Evolutionary conservation across 208 protist species (phyloP), one percentile per base, ranked within the genome.

Genomic region (Novymonas esmeraldas): DNA sequence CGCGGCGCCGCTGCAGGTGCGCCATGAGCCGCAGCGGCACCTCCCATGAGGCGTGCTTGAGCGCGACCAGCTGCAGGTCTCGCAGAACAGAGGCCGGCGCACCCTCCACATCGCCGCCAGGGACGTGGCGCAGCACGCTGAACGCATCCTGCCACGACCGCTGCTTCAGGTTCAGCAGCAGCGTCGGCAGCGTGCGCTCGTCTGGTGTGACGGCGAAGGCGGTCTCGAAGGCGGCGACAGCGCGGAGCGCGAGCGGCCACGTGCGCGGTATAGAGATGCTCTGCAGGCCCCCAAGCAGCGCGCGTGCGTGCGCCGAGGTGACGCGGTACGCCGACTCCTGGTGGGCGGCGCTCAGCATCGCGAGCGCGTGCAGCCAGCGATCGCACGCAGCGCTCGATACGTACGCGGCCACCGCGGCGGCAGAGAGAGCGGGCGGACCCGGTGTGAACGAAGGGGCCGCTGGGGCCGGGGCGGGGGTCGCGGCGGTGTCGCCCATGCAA

Each of bases 141-240:
- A 95, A 93, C 3, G 83, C 83, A 18, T 79, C 63, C 67, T 90
- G 38, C 87, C 90, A 95, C 26, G 82, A 88, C 29, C 78, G 68
- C 38, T 83, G 76, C 64, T 82, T 76, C 11, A 86, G 65, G 46
- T 88, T 92, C 31, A 90, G 63, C 60, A 95, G 65, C 41, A 95
- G 38, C 28, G 73, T 79, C 22, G 68, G 61, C 42, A 85, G 45
- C 14, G 75, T 80, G 48, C 64, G 56, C 33, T 85, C 90, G 49
- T 95, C 81, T 0, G 87, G 82, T 13, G 55, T 41, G 1, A 88
- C 38, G 16, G 49, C 3, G 39, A 83, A 76, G 6, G 46, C 28
- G 3, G 1, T 46, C 59, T 82, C 75, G 16, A 84, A 82, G 16
- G 57, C 70, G 4, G 71, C 57, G 33, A 82, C 70, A 13, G 63